These are phyloP conservation scores for Cyclotella sp. DNA, from an alignment of 108 stramenopile species.

Conservation along the genomic window DNA sequence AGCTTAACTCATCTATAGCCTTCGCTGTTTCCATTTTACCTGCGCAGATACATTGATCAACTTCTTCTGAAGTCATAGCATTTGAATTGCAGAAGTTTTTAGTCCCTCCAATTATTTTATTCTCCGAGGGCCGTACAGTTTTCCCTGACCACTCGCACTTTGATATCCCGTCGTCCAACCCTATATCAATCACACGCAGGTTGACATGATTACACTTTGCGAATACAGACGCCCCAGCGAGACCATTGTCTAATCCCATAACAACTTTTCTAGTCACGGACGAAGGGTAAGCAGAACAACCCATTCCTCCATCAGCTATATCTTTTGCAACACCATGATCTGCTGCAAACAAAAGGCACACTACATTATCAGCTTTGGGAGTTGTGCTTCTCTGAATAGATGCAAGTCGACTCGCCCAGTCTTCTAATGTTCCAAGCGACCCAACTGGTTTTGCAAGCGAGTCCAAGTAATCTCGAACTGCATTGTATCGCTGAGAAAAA, in stretches of 20 bases:
- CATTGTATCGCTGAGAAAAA: slow-evolving; percentile 52
- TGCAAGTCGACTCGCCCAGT: slow-evolving; percentile 69
- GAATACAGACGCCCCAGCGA: slow-evolving; percentile 74
- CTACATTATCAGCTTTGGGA: slow-evolving; percentile 44
- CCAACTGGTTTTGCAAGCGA: slow-evolving; percentile 83
- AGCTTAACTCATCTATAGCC: slow-evolving; percentile 32
- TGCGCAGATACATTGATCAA: slow-evolving; percentile 44
- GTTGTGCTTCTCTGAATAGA: slow-evolving; percentile 53
- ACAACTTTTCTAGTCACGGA: slow-evolving; percentile 68
- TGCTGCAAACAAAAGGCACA: slow-evolving; percentile 76
- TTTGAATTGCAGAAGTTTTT: slow-evolving; percentile 62
- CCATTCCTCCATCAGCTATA: slow-evolving; percentile 64
- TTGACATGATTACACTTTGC: slow-evolving; percentile 54
- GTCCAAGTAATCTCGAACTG: slow-evolving; percentile 64
- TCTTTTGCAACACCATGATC: slow-evolving; percentile 79
- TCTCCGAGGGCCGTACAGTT: slow-evolving; percentile 42
- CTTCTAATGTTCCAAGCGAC: slow-evolving; percentile 77
- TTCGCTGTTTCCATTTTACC: slow-evolving; percentile 50
- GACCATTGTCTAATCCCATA: slow-evolving; percentile 55
- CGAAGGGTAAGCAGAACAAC: slow-evolving; percentile 77
- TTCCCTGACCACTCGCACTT: slow-evolving; percentile 29
- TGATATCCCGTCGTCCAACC: slow-evolving; percentile 50
- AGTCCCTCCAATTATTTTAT: slow-evolving; percentile 59
- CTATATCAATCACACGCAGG: slow-evolving; percentile 76
- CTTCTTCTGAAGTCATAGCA: slow-evolving; percentile 71